Conservation (phyloP, 2,329 filamentous ascomycete genomes). For the Paecilomyces sp. region DNA sequence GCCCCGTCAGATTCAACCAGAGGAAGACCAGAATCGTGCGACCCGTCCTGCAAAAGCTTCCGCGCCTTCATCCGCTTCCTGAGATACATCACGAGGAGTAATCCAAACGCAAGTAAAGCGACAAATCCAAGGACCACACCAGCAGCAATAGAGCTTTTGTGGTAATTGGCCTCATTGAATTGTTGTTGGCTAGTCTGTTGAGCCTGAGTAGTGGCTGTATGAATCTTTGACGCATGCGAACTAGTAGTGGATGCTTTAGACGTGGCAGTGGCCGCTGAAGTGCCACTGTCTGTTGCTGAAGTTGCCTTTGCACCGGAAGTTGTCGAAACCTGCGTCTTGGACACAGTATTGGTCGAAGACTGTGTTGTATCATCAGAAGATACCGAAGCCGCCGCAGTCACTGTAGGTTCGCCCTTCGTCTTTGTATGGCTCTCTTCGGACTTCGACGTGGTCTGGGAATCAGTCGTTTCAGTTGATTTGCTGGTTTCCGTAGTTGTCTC, state of each 20-base stretch:
- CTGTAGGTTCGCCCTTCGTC: not conserved
- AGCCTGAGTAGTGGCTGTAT: not conserved
- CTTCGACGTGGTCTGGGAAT: not conserved
- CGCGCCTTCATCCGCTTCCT: constrained; percentile 10
- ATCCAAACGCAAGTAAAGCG: constrained; percentile 11
- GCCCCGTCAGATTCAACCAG: constrained; percentile 13
- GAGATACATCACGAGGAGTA: constrained; percentile 15
- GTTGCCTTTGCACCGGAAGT: constrained; percentile 4
- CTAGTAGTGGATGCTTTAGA: not conserved
- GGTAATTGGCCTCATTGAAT: not conserved
- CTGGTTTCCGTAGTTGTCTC: not conserved
- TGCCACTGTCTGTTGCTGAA: not conserved
- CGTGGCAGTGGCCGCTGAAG: not conserved
- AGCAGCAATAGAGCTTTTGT: constrained; percentile 18
- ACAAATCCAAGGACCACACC: constrained; percentile 14
- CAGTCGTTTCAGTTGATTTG: not conserved
- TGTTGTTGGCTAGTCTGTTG: not conserved
- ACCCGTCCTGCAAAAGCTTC: constrained; percentile 7
- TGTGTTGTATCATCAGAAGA: not conserved
- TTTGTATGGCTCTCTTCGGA: not conserved
- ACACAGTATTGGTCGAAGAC: not conserved
- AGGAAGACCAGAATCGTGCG: constrained; percentile 9
- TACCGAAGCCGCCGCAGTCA: not conserved
- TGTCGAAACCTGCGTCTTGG: constrained; percentile 5
- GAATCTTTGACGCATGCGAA: not conserved